Evolutionary conservation across 495 filamentous ascomycete species (phyloP).

Genomic region (Penicillium flavigenum): DNA sequence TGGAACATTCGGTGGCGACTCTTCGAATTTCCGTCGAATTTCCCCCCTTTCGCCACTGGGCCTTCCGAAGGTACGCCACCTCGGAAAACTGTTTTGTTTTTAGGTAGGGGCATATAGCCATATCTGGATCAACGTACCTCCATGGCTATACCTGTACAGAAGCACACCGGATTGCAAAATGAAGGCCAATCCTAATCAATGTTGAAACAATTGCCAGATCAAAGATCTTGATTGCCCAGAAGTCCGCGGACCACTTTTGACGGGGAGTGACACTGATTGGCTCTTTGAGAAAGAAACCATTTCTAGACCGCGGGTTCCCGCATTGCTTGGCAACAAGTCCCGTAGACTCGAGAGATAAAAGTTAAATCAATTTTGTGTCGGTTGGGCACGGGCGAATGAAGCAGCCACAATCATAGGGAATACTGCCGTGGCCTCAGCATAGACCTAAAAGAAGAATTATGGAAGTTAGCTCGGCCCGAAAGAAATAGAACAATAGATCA

Average conservation of each 20-base stretch:
- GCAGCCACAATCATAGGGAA: conserved; percentile 95
- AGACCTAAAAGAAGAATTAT: conserved; percentile 54
- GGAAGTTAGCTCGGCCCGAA: neutral
- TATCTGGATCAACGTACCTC: neutral
- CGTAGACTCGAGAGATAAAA: neutral
- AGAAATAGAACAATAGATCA: neutral
- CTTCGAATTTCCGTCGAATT: neutral
- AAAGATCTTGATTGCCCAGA: neutral
- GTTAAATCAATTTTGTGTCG: conserved; percentile 12
- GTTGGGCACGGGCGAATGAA: conserved; percentile 65
- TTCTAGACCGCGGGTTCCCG: conserved; percentile 17
- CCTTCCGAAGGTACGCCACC: neutral
- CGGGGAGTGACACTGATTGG: conserved; percentile 2
- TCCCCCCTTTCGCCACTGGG: conserved; percentile 9
- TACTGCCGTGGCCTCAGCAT: conserved; percentile 85
- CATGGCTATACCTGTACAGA: neutral
- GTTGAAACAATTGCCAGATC: conserved; percentile 4
- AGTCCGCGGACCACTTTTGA: conserved; percentile 2
- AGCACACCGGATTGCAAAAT: neutral
- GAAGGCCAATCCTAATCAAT: neutral
- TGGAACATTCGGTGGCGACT: conserved; percentile 7
- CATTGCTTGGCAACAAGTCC: conserved; percentile 15
- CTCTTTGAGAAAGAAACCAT: neutral
- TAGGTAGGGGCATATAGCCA: neutral
- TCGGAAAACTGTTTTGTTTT: neutral